Conservation (phyloP, 768 basidiomycete genomes). For the Cystofilobasidium ferigula region DNA sequence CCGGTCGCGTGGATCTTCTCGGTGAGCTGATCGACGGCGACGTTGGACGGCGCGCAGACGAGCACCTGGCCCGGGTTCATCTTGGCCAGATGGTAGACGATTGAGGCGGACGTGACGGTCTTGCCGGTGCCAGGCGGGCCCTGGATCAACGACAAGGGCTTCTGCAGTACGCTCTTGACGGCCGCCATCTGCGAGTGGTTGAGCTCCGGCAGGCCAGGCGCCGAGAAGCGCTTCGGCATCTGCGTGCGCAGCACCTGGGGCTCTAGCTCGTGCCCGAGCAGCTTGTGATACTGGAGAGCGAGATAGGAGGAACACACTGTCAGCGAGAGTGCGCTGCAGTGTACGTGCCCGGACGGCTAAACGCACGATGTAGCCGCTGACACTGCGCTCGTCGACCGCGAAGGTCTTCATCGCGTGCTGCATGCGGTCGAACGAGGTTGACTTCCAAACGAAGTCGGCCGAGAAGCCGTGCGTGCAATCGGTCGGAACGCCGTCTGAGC, state of each 20-base stretch:
- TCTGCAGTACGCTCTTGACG: conserved; percentile 96
- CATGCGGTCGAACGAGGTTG: conserved; percentile 98
- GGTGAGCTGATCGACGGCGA: conserved; percentile 96
- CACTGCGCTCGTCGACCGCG: conserved; percentile 97
- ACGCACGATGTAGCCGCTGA: conserved; percentile 92
- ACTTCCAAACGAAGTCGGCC: conserved; percentile 99
- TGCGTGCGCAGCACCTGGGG: conserved; percentile 57
- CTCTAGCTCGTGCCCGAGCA: conserved; percentile 93
- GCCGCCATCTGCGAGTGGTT: conserved; percentile 99
- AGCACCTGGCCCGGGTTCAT: conserved; percentile 99
- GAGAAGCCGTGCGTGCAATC: conserved; percentile 91
- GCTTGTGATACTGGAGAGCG: conserved; percentile 74
- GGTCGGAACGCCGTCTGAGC: conserved; percentile 82
- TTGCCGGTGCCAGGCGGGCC: conserved; percentile 98
- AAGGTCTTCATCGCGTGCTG: conserved; percentile 99
- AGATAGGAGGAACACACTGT: not conserved
- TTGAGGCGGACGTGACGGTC: conserved; percentile 97
- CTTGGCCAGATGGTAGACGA: conserved; percentile 95
- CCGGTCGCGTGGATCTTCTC: conserved; percentile 99
- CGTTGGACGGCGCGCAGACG: conserved; percentile 96
- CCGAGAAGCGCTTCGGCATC: conserved; percentile 54
- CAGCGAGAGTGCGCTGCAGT: not conserved
- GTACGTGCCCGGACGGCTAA: not conserved
- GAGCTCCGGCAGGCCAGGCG: conserved; percentile 90
- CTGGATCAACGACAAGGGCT: conserved; percentile 83